Evolutionary conservation across 2,329 filamentous ascomycete species (phyloP).

Genomic region (Shiraia bambusicola): DNA sequence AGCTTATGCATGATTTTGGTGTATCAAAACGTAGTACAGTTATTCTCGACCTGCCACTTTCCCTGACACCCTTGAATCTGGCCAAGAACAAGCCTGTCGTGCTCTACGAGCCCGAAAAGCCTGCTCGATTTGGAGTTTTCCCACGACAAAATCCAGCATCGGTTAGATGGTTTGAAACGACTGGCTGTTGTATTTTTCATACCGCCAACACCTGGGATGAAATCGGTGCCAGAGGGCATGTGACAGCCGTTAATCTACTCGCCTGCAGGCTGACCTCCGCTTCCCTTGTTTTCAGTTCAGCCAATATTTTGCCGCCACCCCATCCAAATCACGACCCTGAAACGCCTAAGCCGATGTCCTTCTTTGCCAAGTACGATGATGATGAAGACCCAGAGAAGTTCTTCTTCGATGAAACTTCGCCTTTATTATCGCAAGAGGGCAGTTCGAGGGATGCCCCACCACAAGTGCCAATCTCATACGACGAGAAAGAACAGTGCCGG

Average conservation of each 20-base stretch:
- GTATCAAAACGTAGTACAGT: constrained; percentile 64
- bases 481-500: constrained; percentile 66
- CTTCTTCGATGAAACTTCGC: constrained; percentile 29
- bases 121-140: constrained; percentile 68
- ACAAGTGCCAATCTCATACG: constrained; percentile 26
- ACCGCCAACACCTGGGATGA: constrained; percentile 72
- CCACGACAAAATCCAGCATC: constrained; percentile 59
- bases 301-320: constrained; percentile 60
- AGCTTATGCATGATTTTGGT: constrained; percentile 78
- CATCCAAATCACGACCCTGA: constrained; percentile 14
- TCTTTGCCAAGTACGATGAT: constrained; percentile 50
- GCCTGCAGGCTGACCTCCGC: constrained; percentile 68
- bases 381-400: constrained; percentile 33
- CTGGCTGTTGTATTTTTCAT: constrained; percentile 69
- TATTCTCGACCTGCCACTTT: constrained; percentile 69
- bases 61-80: constrained; percentile 64
- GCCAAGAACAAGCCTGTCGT: constrained; percentile 59
- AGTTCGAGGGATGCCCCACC: constrained; percentile 6
- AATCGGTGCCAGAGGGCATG: constrained; percentile 29
- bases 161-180: constrained; percentile 68
- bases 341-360: constrained; percentile 44
- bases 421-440: constrained; percentile 13
- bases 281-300: constrained; percentile 64
- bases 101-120: constrained; percentile 58
- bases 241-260: constrained; percentile 60